Conservation (phyloP, 2,329 filamentous ascomycete species). For the Talaromyces piceae region DNA sequence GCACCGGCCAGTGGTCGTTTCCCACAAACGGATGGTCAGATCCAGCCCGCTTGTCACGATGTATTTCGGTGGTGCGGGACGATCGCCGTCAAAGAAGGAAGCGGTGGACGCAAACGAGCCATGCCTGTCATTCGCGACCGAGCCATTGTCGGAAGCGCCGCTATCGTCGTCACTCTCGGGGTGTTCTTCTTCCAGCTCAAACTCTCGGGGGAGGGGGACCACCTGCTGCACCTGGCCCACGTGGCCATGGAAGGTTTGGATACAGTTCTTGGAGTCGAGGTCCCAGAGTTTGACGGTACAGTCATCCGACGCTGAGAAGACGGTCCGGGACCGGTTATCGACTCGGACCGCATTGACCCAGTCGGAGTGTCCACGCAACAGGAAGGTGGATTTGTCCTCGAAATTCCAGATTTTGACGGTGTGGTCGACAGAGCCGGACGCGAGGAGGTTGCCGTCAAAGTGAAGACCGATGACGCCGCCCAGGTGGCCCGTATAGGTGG, state of each 20-base stretch:
- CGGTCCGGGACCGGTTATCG: constrained; percentile 70
- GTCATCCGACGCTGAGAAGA: constrained; percentile 92
- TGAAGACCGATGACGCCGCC: constrained; percentile 81
- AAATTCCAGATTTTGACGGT: constrained; percentile 93
- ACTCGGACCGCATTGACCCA: constrained; percentile 97
- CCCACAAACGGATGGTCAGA: constrained; percentile 87
- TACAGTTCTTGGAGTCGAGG: constrained; percentile 71
- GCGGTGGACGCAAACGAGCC: constrained; percentile 30
- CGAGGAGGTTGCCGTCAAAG: constrained; percentile 76
- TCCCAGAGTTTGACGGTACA: constrained; percentile 90
- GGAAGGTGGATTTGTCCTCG: constrained; percentile 70
- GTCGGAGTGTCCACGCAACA: constrained; percentile 75
- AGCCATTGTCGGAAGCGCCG: constrained; percentile 29
- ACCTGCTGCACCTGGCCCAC: constrained; percentile 95
- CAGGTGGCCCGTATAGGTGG: constrained; percentile 69
- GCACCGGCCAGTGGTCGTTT: constrained; percentile 71
- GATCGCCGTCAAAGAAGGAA: constrained; percentile 54
- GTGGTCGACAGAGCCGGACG: constrained; percentile 81
- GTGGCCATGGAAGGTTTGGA: constrained; percentile 74
- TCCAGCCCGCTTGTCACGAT: constrained; percentile 91
- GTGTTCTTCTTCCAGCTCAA: constrained; percentile 78
- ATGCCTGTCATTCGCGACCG: constrained; percentile 20
- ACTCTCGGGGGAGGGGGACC: constrained; percentile 73
- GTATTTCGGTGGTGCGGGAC: constrained; percentile 74
- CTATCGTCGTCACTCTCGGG: constrained; percentile 52